These are phyloP conservation scores for Priceomyces melissophilus DNA, from an alignment of 805 yeast genomes.

Conservation along the genomic window DNA sequence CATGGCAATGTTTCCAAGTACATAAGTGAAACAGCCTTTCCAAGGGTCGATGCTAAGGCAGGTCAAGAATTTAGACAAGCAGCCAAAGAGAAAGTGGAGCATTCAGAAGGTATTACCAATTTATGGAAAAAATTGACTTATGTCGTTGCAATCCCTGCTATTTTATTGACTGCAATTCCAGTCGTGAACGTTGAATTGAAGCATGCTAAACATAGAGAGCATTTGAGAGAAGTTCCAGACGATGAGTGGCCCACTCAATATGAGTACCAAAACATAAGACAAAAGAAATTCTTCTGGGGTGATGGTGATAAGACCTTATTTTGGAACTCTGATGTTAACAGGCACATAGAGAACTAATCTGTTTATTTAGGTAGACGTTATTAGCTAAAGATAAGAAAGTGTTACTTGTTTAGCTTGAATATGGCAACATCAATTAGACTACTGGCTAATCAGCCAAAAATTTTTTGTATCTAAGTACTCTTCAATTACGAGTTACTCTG, in stretches of 20 bases:
- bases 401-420: conserved; percentile 1
- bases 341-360: conserved; percentile 52
- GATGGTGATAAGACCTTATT: conserved; percentile 96
- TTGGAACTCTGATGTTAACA: conserved; percentile 93
- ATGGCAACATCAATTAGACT: conserved; percentile 1
- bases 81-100: conserved; percentile 65
- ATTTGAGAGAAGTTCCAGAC: conserved; percentile 68
- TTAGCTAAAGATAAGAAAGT: neutral
- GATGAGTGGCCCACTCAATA: conserved; percentile 91
- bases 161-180: conserved; percentile 71
- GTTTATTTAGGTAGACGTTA: no score
- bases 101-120: conserved; percentile 70
- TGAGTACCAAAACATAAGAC: conserved; percentile 88
- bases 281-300: conserved; percentile 94
- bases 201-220: conserved; percentile 89
- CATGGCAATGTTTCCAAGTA: conserved; percentile 41
- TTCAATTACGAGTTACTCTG: neutral
- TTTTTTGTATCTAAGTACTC: neutral
- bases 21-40: conserved; percentile 38
- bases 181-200: conserved; percentile 78
- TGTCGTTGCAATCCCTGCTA: conserved; percentile 79
- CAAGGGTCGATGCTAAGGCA: conserved; percentile 50
- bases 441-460: neutral
- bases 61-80: conserved; percentile 67
- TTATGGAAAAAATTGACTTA: conserved; percentile 85